Percentiles rank a stretch among this genome's conserved stretches.
These are phyloP conservation scores for Elaeagnus macrophylla DNA, from an alignment of 306 rosid species.

Conservation along the genomic window DNA sequence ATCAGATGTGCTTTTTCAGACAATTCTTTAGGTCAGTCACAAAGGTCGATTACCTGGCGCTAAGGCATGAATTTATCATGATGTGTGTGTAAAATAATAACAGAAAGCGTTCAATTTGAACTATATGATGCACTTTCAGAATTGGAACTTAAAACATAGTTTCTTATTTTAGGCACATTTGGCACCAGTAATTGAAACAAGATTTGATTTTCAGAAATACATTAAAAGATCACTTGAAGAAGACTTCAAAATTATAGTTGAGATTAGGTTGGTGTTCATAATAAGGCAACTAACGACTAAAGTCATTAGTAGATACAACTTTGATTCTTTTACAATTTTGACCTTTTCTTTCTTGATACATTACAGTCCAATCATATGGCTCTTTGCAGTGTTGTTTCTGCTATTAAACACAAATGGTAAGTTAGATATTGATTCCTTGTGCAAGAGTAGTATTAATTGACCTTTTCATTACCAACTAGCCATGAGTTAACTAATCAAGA, in stretches of 20 bases:
- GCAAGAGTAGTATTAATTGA: no score
- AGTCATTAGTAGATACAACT: not conserved
- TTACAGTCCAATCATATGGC: slow-evolving; percentile 80
- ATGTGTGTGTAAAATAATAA: slow-evolving; percentile 25
- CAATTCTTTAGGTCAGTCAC: slow-evolving; percentile 59
- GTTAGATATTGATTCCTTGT: not conserved
- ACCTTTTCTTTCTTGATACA: not conserved
- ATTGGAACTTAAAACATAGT: not conserved
- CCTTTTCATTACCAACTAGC: no score
- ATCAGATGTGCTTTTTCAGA: slow-evolving; percentile 80
- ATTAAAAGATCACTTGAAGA: slow-evolving; percentile 70
- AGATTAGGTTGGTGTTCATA: slow-evolving; percentile 44
- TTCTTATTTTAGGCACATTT: slow-evolving; percentile 66
- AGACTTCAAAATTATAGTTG: slow-evolving; percentile 79
- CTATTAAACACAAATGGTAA: slow-evolving; percentile 60
- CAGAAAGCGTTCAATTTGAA: no score
- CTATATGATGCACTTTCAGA: not conserved
- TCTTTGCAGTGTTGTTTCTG: slow-evolving; percentile 54
- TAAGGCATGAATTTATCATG: slow-evolving; percentile 75
- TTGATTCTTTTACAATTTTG: slow-evolving; percentile 2
- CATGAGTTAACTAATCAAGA: no score
- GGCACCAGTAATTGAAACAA: slow-evolving; percentile 45
- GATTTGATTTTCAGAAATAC: slow-evolving; percentile 68
- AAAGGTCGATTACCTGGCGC: slow-evolving; percentile 60
- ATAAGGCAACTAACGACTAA: not conserved